phyloP scores from a whole-genome alignment of 495 filamentous ascomycete genomes.

The Aspergillus nanangensis region DNA sequence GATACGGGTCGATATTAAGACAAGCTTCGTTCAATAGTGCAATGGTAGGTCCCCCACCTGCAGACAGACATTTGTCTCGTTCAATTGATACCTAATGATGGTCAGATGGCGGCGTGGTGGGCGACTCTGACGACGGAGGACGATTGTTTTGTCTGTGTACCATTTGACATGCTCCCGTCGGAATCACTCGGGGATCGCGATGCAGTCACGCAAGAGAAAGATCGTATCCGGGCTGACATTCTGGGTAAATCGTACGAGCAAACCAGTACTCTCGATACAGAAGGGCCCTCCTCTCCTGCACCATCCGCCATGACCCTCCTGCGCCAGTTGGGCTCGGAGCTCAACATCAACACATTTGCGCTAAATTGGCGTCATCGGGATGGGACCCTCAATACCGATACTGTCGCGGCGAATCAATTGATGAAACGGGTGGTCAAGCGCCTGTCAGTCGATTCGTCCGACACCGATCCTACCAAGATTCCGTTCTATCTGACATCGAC shows the following conservation, averaged over 20 bases:
- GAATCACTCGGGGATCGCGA: conserved; percentile 18
- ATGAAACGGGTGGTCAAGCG: conserved; percentile 34
- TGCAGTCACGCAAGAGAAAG: conserved; percentile 24
- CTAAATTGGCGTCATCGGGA: conserved; percentile 27
- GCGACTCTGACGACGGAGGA: conserved; percentile 26
- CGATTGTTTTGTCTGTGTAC: conserved; percentile 31
- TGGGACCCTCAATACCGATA: conserved; percentile 33
- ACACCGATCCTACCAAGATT: conserved; percentile 31
- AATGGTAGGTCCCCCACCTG: conserved; percentile 17
- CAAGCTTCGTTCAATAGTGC: conserved; percentile 32
- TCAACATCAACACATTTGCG: conserved; percentile 44
- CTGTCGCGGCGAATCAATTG: conserved; percentile 46
- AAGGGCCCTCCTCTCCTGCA: conserved; percentile 23
- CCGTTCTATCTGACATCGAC: conserved; percentile 40
- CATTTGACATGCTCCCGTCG: conserved; percentile 37
- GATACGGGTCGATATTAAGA: conserved; percentile 32
- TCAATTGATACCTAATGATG: neutral
- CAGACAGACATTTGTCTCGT: neutral
- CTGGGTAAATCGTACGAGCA: conserved; percentile 28
- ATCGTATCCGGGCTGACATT: conserved; percentile 32
- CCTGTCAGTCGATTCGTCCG: conserved; percentile 29
- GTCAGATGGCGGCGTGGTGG: conserved; percentile 38
- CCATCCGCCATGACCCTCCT: conserved; percentile 21
- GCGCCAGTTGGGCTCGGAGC: conserved; percentile 34
- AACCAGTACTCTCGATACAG: conserved; percentile 16